Evolutionary conservation across 129 eudicot species (phyloP), one percentile per base, ranked within the genome.

Genomic region (Rutidosis leptorrhynchoides): DNA sequence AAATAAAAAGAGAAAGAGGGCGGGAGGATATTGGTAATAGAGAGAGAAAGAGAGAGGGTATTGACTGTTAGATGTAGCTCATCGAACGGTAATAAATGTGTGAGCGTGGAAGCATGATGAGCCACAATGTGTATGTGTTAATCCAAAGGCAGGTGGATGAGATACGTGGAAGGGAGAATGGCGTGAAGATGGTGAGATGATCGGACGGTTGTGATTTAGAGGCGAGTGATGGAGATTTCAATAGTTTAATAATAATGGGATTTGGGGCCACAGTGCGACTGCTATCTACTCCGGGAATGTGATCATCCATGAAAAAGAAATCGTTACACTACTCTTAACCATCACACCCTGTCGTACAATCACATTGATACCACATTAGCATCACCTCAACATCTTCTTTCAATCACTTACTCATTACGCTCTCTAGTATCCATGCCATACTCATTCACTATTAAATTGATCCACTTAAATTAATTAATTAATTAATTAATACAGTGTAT

Each of bases 141-240:
- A 87, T 87, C 97, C 57, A 84, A 87, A 78, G 93, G 93, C 64
- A 46, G 68, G 28, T 56, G 82, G 64, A 43, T 23, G 16, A 8
- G 72, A 16, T 69, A 22, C 95, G 92, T 90, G 97, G 87, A 78
- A 2, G 0, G 17, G 26, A 3, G 1, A 0, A 2, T 12, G 58
- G 8, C 33, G 58, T 21, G 71, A 6, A 49, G 74, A 68, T 58
- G 37, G 0, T 20, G 58, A n/a, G 5, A 5, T 37, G 32, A 84
- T 82, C 80, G 12, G 74, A 78, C 73, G 95, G 80, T 7, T 37
- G 1, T 10, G 8, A 27, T 33, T 60, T 6, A 62, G 49, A 33
- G 27, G 6, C 6, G 48, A 60, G 55, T 59, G 42, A 83, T 77
- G 20, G 4, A 21, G 52, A 64, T 12, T 62, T 35, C 14, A 61